These are phyloP conservation scores for Aureobasidium sp. DNA, from an alignment of 2,329 filamentous ascomycete genomes.

Conservation along the genomic window DNA sequence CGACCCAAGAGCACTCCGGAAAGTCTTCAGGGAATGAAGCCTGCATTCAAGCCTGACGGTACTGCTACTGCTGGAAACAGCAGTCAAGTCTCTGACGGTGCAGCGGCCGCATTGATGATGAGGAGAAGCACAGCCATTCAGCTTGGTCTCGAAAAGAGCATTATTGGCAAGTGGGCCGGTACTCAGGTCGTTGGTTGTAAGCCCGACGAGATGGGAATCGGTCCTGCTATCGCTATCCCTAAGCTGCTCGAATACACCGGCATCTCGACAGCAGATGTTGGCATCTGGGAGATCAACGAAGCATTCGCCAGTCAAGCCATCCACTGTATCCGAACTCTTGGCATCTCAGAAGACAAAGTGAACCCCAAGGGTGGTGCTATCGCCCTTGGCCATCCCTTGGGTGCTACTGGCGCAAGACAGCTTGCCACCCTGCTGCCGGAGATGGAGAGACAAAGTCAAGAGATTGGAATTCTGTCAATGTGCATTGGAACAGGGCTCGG, in stretches of 20 bases:
- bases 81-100: slow-evolving; percentile 81
- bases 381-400: slow-evolving; percentile 85
- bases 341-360: slow-evolving; percentile 62
- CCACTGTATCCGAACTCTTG: slow-evolving; percentile 65
- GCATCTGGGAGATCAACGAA: slow-evolving; percentile 93
- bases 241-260: slow-evolving; percentile 66
- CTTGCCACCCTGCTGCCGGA: slow-evolving; percentile 65
- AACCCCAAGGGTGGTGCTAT: slow-evolving; percentile 93
- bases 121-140: slow-evolving; percentile 68
- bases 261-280: slow-evolving; percentile 61
- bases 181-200: slow-evolving; percentile 69
- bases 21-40: slow-evolving; percentile 71
- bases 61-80: slow-evolving; percentile 78
- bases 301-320: slow-evolving; percentile 58
- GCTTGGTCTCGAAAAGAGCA: slow-evolving; percentile 60
- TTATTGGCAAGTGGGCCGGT: slow-evolving; percentile 78
- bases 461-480: slow-evolving; percentile 86
- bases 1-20: slow-evolving; percentile 60
- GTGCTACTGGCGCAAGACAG: slow-evolving; percentile 80
- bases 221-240: slow-evolving; percentile 79
- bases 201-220: slow-evolving; percentile 92
- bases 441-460: slow-evolving; percentile 58
- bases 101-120: slow-evolving; percentile 78
- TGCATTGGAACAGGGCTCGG: slow-evolving; percentile 55
- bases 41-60: slow-evolving; percentile 71